Conservation (phyloP, 179 eudicot genomes). For the Amaranthus tricolor region DNA sequence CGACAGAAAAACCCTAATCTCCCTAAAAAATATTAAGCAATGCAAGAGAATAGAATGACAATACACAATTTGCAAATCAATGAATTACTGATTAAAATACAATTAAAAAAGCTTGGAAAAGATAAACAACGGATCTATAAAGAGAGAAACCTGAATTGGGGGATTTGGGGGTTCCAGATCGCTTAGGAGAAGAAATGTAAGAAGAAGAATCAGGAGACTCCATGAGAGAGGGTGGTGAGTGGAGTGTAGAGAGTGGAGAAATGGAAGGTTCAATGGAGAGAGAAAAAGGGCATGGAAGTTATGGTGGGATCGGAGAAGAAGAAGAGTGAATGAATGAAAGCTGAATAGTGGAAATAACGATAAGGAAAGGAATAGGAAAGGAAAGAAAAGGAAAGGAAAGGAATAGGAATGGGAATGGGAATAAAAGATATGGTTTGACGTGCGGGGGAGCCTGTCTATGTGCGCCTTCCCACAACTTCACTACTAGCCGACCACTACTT, state of each 20-base stretch:
- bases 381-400: too few species aligned
- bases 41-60: neutral
- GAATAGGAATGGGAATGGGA: too few species aligned
- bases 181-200: conserved; percentile 44
- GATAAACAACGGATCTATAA: neutral
- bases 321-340: too few species aligned
- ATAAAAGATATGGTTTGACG: too few species aligned
- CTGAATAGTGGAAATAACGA: too few species aligned
- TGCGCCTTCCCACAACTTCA: too few species aligned
- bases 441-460: too few species aligned
- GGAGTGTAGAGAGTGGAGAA: neutral
- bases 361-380: too few species aligned
- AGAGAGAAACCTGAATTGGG: conserved; percentile 26
- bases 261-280: neutral
- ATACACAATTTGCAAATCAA: neutral
- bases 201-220: conserved; percentile 45
- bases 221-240: conserved; percentile 23
- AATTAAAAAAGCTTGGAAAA: neutral
- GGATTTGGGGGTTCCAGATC: conserved; percentile 26
- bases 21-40: neutral
- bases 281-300: neutral
- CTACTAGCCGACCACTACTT: too few species aligned
- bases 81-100: neutral
- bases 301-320: too few species aligned
- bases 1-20: neutral